phyloP scores from a whole-genome alignment of 2,329 filamentous ascomycete species.

The Sclerotinia glacialis region DNA sequence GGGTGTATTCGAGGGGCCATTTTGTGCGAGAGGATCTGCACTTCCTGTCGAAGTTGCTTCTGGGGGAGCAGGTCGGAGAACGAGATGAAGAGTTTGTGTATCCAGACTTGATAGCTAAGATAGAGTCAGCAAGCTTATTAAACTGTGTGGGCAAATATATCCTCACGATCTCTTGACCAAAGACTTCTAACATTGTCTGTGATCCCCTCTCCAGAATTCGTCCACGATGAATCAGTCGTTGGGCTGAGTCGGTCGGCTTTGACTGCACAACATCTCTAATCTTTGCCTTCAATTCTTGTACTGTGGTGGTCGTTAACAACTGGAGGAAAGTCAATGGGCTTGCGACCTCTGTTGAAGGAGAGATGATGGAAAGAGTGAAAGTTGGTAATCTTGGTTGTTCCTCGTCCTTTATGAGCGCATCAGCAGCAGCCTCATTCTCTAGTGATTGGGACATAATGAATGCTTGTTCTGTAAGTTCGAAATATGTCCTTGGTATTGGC shows the following conservation, averaged over 20 bases:
- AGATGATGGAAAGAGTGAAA: slow-evolving; percentile 58
- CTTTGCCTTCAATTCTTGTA: slow-evolving; percentile 56
- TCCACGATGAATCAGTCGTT: slow-evolving; percentile 60
- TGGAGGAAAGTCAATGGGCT: slow-evolving; percentile 50
- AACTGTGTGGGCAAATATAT: slow-evolving; percentile 12
- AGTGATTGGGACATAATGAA: slow-evolving; percentile 30
- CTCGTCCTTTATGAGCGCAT: slow-evolving; percentile 29
- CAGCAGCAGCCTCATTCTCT: slow-evolving; percentile 19
- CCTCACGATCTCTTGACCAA: slow-evolving; percentile 49
- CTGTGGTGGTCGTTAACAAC: slow-evolving; percentile 51
- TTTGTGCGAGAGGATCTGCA: slow-evolving; percentile 18
- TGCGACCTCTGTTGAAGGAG: slow-evolving; percentile 55
- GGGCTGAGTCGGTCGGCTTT: slow-evolving; percentile 52
- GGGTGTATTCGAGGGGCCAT: neutral
- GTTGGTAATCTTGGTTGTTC: slow-evolving; percentile 34
- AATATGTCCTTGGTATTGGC: neutral
- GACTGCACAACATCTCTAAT: slow-evolving; percentile 52
- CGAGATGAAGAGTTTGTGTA: slow-evolving; percentile 53
- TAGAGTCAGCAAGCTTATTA: slow-evolving; percentile 20
- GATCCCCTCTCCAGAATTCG: slow-evolving; percentile 53
- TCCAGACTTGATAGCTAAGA: slow-evolving; percentile 46
- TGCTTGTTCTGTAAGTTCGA: neutral
- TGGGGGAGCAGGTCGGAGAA: slow-evolving; percentile 45
- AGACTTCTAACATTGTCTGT: slow-evolving; percentile 56
- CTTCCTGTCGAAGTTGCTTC: slow-evolving; percentile 24